phyloP scores from a whole-genome alignment of 2,329 filamentous ascomycete species.

The Epichloe sibirici region DNA sequence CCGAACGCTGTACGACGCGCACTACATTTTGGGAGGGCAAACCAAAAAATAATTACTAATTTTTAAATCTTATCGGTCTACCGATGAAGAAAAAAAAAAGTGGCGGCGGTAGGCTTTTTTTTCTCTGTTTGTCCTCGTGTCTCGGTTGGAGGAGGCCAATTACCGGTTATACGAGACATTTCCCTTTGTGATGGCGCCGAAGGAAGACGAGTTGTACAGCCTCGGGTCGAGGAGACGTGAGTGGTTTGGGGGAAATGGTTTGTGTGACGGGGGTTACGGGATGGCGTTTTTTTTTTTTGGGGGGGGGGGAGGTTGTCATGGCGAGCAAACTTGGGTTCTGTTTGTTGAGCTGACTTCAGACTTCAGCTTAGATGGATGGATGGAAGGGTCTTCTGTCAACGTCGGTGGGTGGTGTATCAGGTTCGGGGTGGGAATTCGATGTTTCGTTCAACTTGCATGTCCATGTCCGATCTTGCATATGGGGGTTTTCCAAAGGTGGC shows the following conservation, averaged over 20 bases:
- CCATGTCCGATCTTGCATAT: background rate
- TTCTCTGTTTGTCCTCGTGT: background rate
- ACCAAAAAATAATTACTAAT: no score
- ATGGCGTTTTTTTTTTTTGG: no score
- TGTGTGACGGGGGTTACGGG: background rate
- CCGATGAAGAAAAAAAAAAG: no score
- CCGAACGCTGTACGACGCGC: no score
- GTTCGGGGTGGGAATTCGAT: no score
- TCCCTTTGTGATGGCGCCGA: no score
- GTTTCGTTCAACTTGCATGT: background rate
- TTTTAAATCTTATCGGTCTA: no score
- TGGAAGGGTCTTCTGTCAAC: no score
- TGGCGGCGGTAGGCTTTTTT: background rate
- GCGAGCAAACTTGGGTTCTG: slow-evolving; percentile 2
- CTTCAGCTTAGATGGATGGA: no score
- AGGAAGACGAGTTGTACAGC: background rate
- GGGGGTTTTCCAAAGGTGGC: background rate
- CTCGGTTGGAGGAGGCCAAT: background rate
- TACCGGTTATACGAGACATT: background rate
- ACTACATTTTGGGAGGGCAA: no score
- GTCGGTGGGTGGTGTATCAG: no score
- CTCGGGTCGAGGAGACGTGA: background rate
- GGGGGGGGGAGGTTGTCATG: background rate
- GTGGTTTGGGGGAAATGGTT: background rate
- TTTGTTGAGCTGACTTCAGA: background rate